Base-by-base conservation (phyloP, 768 basidiomycete genomes). In the Tulasnella sp. region DNA sequence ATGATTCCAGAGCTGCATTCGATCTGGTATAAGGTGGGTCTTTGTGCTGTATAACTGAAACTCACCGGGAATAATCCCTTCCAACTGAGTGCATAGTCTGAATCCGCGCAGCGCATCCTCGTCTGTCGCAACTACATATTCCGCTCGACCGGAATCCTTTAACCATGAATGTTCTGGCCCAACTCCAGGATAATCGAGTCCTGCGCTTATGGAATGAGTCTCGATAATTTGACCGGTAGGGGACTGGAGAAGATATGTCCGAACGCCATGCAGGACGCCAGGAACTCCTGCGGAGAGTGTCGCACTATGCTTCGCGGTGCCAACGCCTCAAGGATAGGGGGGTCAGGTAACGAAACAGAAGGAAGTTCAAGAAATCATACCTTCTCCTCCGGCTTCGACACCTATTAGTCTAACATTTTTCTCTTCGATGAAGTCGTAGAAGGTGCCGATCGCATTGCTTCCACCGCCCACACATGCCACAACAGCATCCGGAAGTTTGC, bases 391-490 rank as follows among this genome's bases (percentile, higher is more conserved):
- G 35, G 95, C 95, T 63, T 99, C 95, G 8, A 99, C 93, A 55
- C 95, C 95, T 28, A 98, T 68, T 28, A 99, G 69, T 32, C 83
- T 75, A 20, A 98, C 92, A 39, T 64, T 70, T 65, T 86, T 81
- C 63, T 98, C 89, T 6, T 72, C 70, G 63, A 98, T 92, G 67
- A 98, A 99, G 59, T 96, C 87, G 65, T 87, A 88, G 76, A 99
- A 99, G 9, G 92, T 82, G 25, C 92, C 95, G 57, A 99, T 99
- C 13, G 95, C 90, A 63, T 99, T 98, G 64, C 83, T 87, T 9
- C 95, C 95, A 42, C 95, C 95, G 24, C 95, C 95, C 37, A 98
- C 95, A 64, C 95, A 99, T 22, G 95, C 95, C 4, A 98, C 83
- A 37, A 99, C 78, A 3, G 77, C 86, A 58, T 98, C 91, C 6